phyloP scores from a whole-genome alignment of 2,329 filamentous ascomycete genomes.

The Trichoderma arundinaceum region DNA sequence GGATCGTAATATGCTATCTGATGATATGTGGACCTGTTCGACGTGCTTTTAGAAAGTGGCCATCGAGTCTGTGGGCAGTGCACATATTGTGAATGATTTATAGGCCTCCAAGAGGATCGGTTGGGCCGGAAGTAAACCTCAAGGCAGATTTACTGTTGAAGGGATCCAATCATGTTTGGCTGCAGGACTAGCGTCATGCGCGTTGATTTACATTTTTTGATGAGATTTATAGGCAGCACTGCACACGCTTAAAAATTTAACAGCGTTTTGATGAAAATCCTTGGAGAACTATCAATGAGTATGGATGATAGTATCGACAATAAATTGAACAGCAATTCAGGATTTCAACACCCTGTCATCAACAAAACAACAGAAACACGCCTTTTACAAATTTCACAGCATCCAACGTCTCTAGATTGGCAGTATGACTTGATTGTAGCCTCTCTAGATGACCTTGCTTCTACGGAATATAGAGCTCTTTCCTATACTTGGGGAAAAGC shows the following conservation, averaged over 20 bases:
- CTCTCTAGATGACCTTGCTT: neutral
- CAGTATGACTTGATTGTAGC: neutral
- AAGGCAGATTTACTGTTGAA: neutral
- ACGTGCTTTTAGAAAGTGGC: too few species aligned
- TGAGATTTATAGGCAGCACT: neutral
- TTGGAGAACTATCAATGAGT: neutral
- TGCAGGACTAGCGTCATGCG: neutral
- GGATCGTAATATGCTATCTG: too few species aligned
- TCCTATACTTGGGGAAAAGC: slow-evolving; percentile 11
- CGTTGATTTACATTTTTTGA: neutral
- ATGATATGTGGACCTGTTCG: too few species aligned
- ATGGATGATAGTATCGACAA: slow-evolving; percentile 9
- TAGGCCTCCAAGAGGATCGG: neutral
- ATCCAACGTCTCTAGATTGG: neutral
- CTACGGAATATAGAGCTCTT: neutral
- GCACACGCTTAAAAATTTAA: neutral
- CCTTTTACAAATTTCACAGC: neutral
- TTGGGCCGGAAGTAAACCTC: slow-evolving; percentile 5
- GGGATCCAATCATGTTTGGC: neutral
- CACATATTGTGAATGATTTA: neutral
- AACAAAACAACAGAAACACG: slow-evolving; percentile 1
- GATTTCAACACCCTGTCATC: slow-evolving; percentile 6
- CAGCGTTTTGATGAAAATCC: neutral
- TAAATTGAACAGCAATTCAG: neutral
- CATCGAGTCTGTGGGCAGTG: neutral